Percentiles rank a stretch among this genome's conserved stretches.
phyloP scores from a whole-genome alignment of 2,329 filamentous ascomycete species.

The Alternaria gaisen region DNA sequence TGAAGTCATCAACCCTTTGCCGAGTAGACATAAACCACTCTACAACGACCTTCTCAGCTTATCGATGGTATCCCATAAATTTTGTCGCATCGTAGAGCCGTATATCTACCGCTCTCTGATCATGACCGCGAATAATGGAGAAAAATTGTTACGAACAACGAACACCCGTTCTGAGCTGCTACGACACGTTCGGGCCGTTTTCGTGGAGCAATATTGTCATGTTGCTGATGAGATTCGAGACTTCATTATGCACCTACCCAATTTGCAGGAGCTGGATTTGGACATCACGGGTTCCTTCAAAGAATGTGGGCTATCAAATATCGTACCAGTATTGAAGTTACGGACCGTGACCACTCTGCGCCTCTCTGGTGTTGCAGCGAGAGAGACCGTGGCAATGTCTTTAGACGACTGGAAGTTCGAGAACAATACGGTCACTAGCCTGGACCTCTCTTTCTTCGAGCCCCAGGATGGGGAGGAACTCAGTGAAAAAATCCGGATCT shows the following conservation, averaged over 20 bases:
- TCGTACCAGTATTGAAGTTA: conserved; percentile 6
- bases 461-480: background rate
- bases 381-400: background rate
- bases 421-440: conserved; percentile 8
- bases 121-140: background rate
- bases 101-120: conserved; percentile 15
- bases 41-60: conserved; percentile 13
- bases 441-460: conserved; percentile 15
- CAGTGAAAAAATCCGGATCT: conserved; percentile 7
- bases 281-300: background rate
- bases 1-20: conserved; percentile 7
- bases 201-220: background rate
- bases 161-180: background rate
- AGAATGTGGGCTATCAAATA: background rate
- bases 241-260: conserved; percentile 7
- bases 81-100: conserved; percentile 16
- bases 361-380: conserved; percentile 2
- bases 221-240: background rate
- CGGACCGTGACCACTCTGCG: conserved; percentile 7
- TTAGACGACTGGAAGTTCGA: conserved; percentile 7
- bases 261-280: conserved; percentile 10
- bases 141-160: background rate
- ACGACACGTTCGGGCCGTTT: conserved; percentile 1
- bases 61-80: conserved; percentile 16
- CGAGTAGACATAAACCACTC: background rate